Base-by-base conservation (phyloP, 176 grass and related monocot species). In the Oropetium thomaeum region DNA sequence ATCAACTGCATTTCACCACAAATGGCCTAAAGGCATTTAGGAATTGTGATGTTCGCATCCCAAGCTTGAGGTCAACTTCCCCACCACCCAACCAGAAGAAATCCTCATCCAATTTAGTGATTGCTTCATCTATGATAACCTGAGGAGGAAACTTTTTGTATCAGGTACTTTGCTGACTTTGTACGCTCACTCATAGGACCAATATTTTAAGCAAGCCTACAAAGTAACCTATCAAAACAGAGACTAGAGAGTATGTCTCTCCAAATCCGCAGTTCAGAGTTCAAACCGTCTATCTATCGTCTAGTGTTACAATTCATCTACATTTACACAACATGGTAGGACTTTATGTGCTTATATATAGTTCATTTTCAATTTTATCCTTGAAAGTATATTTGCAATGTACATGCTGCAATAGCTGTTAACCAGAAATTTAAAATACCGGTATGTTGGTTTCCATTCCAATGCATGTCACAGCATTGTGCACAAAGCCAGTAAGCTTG, bases 81-180 rank as follows among this genome's bases (percentile, higher is more conserved):
- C 91, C 91, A 69, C 91, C 91, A 22, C 96, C 96, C 80, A 99
- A 70, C 91, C 91, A 95, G 67, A 99, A 99, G 85, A 88, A 99
- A 76, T 90, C 82, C 62, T 86, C 88, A 64, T 88, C 76, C 81
- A 95, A 48, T 77, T 90, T 95, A 42, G 89, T 82, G 70, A 99
- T 95, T 59, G 89, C 96, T 92, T 99, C 96, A 76, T 95, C 96
- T 71, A 99, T 74, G 73, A 99, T 92, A 40, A 99, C 87, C 91
- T 95, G 79, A 74, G 53, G 55, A 5, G 28, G 38, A 64, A 69
- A 44, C 40, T 44, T 37, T 26, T 42, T 73, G 42, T 44, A 72
- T 81, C 19, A 90, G 41, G 54, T 77, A 70, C 59, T 60, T 77
- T 37, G 55, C 64, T 43, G 67, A 58, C 32, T 32, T 49, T 51